Percentiles rank a stretch among this genome's conserved stretches.
These are phyloP conservation scores for Rhexocercosporidium sp. DNA, from an alignment of 2,329 filamentous ascomycete genomes.

Conservation along the genomic window DNA sequence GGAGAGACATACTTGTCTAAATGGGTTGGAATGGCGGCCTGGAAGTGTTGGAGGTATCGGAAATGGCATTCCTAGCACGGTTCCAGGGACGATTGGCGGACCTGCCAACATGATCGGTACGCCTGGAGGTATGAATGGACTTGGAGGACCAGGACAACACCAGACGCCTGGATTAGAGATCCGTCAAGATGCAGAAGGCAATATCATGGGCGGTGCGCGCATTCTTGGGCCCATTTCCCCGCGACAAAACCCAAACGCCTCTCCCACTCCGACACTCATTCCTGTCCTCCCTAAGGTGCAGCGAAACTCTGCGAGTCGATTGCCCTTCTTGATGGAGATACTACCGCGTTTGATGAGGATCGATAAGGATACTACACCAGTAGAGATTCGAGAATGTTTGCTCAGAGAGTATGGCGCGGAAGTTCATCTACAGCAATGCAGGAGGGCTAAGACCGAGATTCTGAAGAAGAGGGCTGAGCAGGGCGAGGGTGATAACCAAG, in stretches of 20 bases:
- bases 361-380: constrained; percentile 61
- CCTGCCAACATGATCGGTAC: constrained; percentile 15
- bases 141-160: constrained; percentile 14
- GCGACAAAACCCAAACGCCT: constrained; percentile 6
- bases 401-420: constrained; percentile 44
- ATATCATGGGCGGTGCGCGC: constrained; percentile 39
- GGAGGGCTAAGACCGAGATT: constrained; percentile 42
- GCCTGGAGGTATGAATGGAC: constrained; percentile 16
- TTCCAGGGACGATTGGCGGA: not conserved
- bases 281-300: constrained; percentile 42
- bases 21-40: constrained; percentile 35
- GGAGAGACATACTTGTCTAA: constrained; percentile 41
- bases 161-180: constrained; percentile 32
- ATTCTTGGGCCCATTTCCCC: constrained; percentile 34
- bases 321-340: constrained; percentile 64
- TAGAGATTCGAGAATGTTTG: constrained; percentile 62
- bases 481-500: constrained; percentile 15
- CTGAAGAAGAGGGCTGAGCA: constrained; percentile 36
- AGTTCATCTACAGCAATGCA: constrained; percentile 42
- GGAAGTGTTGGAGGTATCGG: constrained; percentile 12
- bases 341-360: constrained; percentile 65
- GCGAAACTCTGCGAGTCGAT: constrained; percentile 39
- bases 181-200: constrained; percentile 39
- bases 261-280: constrained; percentile 18
- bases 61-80: constrained; percentile 13